Conservation (phyloP, 768 basidiomycete genomes). For the Psilocybe sp. region DNA sequence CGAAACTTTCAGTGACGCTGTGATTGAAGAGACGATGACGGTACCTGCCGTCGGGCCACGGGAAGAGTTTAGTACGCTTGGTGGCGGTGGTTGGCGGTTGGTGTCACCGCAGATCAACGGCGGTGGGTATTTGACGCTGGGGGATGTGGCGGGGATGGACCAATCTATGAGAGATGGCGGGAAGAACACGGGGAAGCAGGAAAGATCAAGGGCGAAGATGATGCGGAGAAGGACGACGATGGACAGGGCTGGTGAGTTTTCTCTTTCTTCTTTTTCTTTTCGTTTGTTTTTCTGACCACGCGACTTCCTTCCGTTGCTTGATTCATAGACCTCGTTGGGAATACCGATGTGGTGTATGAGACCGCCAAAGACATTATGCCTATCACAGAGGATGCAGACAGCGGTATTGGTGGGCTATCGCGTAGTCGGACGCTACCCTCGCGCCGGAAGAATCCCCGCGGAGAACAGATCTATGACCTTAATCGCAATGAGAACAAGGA, state of each 20-base stretch:
- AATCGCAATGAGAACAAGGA: slow-evolving; percentile 8
- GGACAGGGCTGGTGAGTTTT: slow-evolving; percentile 37
- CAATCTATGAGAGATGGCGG: slow-evolving; percentile 19
- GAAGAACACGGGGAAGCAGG: slow-evolving; percentile 15
- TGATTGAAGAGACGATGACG: background rate
- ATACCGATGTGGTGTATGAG: background rate
- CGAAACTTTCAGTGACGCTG: too few relatives aligned
- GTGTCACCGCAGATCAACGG: slow-evolving; percentile 20
- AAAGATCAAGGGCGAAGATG: slow-evolving; percentile 28
- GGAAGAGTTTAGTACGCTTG: slow-evolving; percentile 34
- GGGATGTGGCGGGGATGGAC: slow-evolving; percentile 13
- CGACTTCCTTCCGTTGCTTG: slow-evolving; percentile 4
- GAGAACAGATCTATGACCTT: background rate
- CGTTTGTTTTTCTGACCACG: background rate
- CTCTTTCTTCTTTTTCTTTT: background rate
- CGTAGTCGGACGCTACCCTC: slow-evolving; percentile 69
- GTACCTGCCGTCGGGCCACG: slow-evolving; percentile 38
- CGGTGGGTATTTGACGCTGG: slow-evolving; percentile 17
- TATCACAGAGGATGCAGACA: slow-evolving; percentile 37
- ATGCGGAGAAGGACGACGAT: slow-evolving; percentile 57
- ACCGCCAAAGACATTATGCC: slow-evolving; percentile 38
- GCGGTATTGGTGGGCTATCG: slow-evolving; percentile 32
- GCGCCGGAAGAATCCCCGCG: slow-evolving; percentile 23
- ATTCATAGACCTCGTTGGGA: slow-evolving; percentile 26
- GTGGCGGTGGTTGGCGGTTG: slow-evolving; percentile 52